A percentile compares a stretch with the other conserved stretches of the same genome.
Evolutionary conservation across 805 yeast species (phyloP).

Genomic region (Saccharomyces eubayanus): DNA sequence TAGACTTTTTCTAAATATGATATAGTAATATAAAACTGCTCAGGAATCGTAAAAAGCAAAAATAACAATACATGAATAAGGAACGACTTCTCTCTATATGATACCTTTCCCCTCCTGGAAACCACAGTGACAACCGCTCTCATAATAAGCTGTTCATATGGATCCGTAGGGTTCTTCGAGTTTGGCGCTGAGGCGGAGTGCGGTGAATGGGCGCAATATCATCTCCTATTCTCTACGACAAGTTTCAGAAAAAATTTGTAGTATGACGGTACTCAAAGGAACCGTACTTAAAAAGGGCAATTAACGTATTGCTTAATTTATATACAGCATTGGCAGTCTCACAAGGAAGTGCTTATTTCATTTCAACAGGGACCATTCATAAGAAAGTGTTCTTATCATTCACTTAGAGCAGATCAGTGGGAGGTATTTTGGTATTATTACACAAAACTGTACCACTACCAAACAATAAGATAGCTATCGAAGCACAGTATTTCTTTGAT

Average conservation of each 20-base stretch:
- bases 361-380: background rate
- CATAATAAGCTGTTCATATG: background rate
- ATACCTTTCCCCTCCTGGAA: background rate
- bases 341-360: background rate
- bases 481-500: background rate
- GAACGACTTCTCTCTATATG: background rate
- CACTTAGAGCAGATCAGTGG: background rate
- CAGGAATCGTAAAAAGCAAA: background rate
- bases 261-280: background rate
- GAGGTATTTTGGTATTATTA: background rate
- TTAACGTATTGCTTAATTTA: background rate
- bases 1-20: background rate
- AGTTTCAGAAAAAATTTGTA: background rate
- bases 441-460: background rate
- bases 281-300: background rate
- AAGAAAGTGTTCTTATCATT: background rate
- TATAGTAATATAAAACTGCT: background rate
- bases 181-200: background rate
- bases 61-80: background rate
- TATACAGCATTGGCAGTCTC: background rate
- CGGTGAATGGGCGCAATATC: background rate
- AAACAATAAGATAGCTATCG: background rate
- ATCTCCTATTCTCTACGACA: background rate
- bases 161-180: background rate
- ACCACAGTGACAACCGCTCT: background rate